phyloP scores from a whole-genome alignment of 768 basidiomycete species.

The Xerocomellus amylosporus region DNA sequence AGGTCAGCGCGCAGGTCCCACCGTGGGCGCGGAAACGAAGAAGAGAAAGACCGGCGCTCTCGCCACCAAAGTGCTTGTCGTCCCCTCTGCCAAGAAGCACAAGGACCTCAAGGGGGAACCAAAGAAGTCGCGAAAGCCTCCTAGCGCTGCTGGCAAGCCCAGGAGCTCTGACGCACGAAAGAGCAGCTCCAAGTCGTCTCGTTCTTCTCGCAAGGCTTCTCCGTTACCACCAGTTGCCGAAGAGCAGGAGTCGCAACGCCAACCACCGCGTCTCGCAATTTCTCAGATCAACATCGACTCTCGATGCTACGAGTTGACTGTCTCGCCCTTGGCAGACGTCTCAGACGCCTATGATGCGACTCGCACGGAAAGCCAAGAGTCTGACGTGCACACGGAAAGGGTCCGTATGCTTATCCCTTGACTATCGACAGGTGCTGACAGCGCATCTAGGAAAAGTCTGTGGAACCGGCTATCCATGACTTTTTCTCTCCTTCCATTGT shows the following conservation, averaged over 20 bases:
- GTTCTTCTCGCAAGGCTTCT: conserved; percentile 46
- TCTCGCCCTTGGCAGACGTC: conserved; percentile 75
- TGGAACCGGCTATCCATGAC: conserved; percentile 57
- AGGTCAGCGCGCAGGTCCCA: conserved; percentile 53
- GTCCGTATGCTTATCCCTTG: conserved; percentile 35
- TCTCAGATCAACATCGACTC: conserved; percentile 61
- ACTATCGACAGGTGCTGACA: background rate
- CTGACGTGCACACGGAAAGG: conserved; percentile 46
- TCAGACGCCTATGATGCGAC: conserved; percentile 61
- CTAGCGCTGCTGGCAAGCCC: conserved; percentile 20
- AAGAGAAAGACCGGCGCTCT: conserved; percentile 65
- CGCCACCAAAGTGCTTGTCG: conserved; percentile 46
- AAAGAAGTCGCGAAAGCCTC: conserved; percentile 61
- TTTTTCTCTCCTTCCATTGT: conserved; percentile 38
- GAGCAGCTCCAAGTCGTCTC: conserved; percentile 30
- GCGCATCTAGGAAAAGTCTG: conserved; percentile 46
- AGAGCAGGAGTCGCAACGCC: conserved; percentile 39
- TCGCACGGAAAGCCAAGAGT: conserved; percentile 35
- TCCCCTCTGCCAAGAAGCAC: conserved; percentile 40
- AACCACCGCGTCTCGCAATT: conserved; percentile 27
- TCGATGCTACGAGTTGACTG: conserved; percentile 78
- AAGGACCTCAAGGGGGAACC: conserved; percentile 44
- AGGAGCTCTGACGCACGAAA: conserved; percentile 39
- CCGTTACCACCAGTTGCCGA: conserved; percentile 63
- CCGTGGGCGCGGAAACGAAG: conserved; percentile 41